Base-by-base conservation (phyloP, 176 grass and related monocot genomes). In the Zizania latifolia region DNA sequence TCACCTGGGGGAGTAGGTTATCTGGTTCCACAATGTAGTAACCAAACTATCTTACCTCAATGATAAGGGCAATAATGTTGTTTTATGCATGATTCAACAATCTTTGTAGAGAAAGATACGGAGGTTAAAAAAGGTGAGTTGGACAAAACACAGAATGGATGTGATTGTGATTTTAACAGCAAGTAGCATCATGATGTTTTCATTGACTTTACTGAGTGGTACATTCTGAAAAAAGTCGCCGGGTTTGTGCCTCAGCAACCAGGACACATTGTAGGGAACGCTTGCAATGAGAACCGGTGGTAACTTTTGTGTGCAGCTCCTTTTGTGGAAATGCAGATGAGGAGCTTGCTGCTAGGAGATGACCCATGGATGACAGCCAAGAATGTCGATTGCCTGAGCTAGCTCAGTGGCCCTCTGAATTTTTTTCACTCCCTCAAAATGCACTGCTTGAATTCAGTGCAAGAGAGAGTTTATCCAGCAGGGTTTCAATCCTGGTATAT, bases 201-300 rank as follows among this genome's bases (percentile, higher is more conserved):
- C 29, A 2, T 79, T 83, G 81, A 83, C 86, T 15, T 55, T 56
- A 67, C 30, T 0, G 30, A 34, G 74, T 59, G 35, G 81, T 83
- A 83, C 81, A 69, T 84, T 84, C 81, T 84, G 86, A 84, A 84
- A 34, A 79, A 83, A 88, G 75, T 34, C 14, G 44, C 43, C 76
- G 65, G 62, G 58, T 62, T 77, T 71, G 78, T 55, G 50, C 23
- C 50, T 34, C 19, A 30, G 13, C 41, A 41, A 35, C 58, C 71
- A 54, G 75, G 33, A 62, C 45, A 22, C 19, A 51, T 51, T 68
- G 80, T 82, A 59, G 85, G 80, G 79, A 78, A 58, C 11, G 39
- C 41, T 43, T 73, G 54, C 70, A 70, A 64, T 80, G 86, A 75
- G 63, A 62, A 58, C 48, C 19, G 40, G 19, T 35, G 35, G 55